Evolutionary conservation across 257 asterid genomes (phyloP).

Genomic region (Haberlea rhodopensis): DNA sequence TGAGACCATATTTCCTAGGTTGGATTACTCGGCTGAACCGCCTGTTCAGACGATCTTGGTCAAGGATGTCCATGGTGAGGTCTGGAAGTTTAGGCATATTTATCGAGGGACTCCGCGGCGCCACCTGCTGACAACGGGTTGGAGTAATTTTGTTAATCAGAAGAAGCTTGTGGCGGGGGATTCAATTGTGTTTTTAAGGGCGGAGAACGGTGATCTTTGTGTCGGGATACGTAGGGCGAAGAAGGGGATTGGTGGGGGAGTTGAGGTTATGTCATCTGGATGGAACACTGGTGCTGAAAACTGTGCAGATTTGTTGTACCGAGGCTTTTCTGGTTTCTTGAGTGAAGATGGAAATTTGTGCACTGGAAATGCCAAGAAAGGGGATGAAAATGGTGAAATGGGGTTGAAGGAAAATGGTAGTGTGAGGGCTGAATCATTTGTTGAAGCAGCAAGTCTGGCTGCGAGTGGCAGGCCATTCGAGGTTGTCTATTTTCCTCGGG

Average conservation of each 20-base stretch:
- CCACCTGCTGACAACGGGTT: slow-evolving; percentile 72
- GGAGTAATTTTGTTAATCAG: slow-evolving; percentile 81
- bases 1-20: slow-evolving; percentile 72
- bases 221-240: slow-evolving; percentile 76
- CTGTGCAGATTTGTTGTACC: not conserved
- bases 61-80: slow-evolving; percentile 67
- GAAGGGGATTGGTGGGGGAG: slow-evolving; percentile 52
- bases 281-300: slow-evolving; percentile 50
- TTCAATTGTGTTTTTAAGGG: slow-evolving; percentile 67
- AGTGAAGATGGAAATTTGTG: not conserved
- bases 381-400: slow-evolving; percentile 24
- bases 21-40: slow-evolving; percentile 78
- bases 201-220: slow-evolving; percentile 67
- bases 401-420: slow-evolving; percentile 40
- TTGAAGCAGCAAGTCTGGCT: slow-evolving; percentile 57
- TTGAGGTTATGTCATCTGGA: slow-evolving; percentile 45
- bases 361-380: slow-evolving; percentile 28
- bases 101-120: slow-evolving; percentile 80
- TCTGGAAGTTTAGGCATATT: slow-evolving; percentile 76
- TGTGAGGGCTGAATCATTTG: slow-evolving; percentile 50
- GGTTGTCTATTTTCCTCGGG: slow-evolving; percentile 66
- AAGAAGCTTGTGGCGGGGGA: slow-evolving; percentile 86
- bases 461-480: slow-evolving; percentile 56
- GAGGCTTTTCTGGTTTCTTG: not conserved
- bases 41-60: slow-evolving; percentile 75